phyloP scores from a whole-genome alignment of 1,139 yeast genomes.

The Nakaseomyces nivariensis region DNA sequence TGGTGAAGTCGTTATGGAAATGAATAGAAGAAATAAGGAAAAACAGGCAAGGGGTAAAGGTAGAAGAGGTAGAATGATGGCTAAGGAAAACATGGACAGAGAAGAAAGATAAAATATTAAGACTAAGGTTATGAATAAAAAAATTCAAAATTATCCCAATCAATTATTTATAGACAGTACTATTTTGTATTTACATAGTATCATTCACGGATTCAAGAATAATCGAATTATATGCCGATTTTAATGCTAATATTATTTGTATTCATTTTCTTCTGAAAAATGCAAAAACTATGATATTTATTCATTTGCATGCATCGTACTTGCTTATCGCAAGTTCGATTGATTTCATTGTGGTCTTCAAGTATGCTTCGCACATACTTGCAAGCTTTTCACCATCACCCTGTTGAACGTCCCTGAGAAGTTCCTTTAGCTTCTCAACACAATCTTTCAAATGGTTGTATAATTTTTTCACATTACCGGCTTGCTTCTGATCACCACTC shows the following conservation, averaged over 20 bases:
- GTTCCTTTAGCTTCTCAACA: slow-evolving; percentile 19
- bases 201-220: neutral
- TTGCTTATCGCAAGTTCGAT: slow-evolving; percentile 23
- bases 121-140: no score
- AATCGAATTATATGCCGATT: no score
- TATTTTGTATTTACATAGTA: neutral
- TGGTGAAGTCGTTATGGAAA: slow-evolving; percentile 79
- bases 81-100: slow-evolving; percentile 37
- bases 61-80: slow-evolving; percentile 28
- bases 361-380: slow-evolving; percentile 18
- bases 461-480: slow-evolving; percentile 36
- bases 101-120: slow-evolving; percentile 33
- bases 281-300: neutral
- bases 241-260: no score
- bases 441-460: slow-evolving; percentile 41
- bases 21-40: slow-evolving; percentile 55
- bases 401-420: slow-evolving; percentile 22
- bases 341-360: slow-evolving; percentile 22
- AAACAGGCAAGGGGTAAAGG: slow-evolving; percentile 32
- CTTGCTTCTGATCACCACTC: slow-evolving; percentile 47
- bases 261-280: neutral
- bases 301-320: slow-evolving; percentile 12
- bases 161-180: neutral
- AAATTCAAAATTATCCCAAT: neutral
- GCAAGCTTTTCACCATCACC: slow-evolving; percentile 25